Base-by-base conservation (phyloP, 2,329 filamentous ascomycete species). In the Exophiala sp. region DNA sequence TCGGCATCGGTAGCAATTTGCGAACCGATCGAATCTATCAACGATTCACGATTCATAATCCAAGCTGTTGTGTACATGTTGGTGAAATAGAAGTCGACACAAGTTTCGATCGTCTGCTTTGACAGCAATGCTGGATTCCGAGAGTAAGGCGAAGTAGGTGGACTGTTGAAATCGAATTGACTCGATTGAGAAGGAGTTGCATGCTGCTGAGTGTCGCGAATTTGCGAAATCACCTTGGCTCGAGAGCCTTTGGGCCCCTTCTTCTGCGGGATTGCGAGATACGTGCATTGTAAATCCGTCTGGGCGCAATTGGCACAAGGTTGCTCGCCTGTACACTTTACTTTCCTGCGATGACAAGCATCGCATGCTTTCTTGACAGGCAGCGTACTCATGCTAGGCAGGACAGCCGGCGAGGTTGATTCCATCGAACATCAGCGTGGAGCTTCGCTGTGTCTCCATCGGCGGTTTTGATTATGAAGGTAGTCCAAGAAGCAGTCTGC, bases 181-280 rank as follows among this genome's bases (percentile, higher is more conserved):
- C 21, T 43, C 20, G 50, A 32, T 20, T 78, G 0, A 81, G 80
- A 18, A 86, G 77, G 55, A n/a, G 29, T 51, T 32, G 41, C 11
- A 82, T 85, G 82, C 62, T 83, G 80, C 65, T 89, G 85, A 0
- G 77, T 86, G 65, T 86, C 84, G 61, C 86, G 80, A 57, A 89
- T 69, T 65, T 89, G 85, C 65, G 84, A 88, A 69, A 89, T 87
- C 54, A 89, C 85, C 69, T 88, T 89, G 47, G 87, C 87, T 57
- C 85, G 76, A 32, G 84, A 87, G 60, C 86, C 86, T 71, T 88
- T 88, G 40, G 86, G 86, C 1, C 86, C 86, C 69, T 89, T 89
- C 73, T 88, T 89, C 72, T 87, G 86, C 1, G 85, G 85, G 34
- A 88, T 83, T 33, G 85, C 83, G 72, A 87, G 85, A 77, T 88